Conservation (phyloP, 345 rosid species). For the Noccaea caerulescens region DNA sequence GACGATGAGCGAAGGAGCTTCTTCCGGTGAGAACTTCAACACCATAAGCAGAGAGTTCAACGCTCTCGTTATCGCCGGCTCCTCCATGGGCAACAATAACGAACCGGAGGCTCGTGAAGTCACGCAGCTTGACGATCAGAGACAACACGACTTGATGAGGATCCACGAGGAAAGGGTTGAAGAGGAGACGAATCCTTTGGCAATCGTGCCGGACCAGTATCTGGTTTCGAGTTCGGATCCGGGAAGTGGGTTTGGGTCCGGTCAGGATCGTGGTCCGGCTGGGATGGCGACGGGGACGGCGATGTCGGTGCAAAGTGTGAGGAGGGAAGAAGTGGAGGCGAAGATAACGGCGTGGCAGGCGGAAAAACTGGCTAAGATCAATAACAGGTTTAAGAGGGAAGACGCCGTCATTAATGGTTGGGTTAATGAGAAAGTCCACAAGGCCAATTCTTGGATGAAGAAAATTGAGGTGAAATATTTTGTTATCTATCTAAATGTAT, state of each 20-base stretch:
- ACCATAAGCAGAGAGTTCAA: slow-evolving; percentile 91
- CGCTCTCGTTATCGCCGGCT: slow-evolving; percentile 88
- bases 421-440: slow-evolving; percentile 78
- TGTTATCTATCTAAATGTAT: too few relatives aligned
- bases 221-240: slow-evolving; percentile 36
- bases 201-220: slow-evolving; percentile 65
- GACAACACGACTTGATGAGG: slow-evolving; percentile 27
- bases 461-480: slow-evolving; percentile 70
- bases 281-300: slow-evolving; percentile 31
- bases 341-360: slow-evolving; percentile 93
- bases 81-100: slow-evolving; percentile 48
- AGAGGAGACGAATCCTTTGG: slow-evolving; percentile 79
- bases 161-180: slow-evolving; percentile 40
- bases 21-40: slow-evolving; percentile 75
- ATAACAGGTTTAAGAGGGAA: slow-evolving; percentile 87
- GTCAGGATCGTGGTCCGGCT: slow-evolving; percentile 27
- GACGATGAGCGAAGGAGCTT: slow-evolving; percentile 43
- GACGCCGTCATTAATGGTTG: slow-evolving; percentile 82
- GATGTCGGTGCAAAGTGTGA: slow-evolving; percentile 65
- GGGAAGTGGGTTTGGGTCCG: slow-evolving; percentile 27
- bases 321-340: slow-evolving; percentile 85
- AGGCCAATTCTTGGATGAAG: slow-evolving; percentile 81
- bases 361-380: slow-evolving; percentile 77
- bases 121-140: slow-evolving; percentile 5
- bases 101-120: slow-evolving; percentile 21